A percentile compares a stretch with the other conserved stretches of the same genome.
Evolutionary conservation across 306 rosid genomes (phyloP).

Genomic region (Glycine latifolia): DNA sequence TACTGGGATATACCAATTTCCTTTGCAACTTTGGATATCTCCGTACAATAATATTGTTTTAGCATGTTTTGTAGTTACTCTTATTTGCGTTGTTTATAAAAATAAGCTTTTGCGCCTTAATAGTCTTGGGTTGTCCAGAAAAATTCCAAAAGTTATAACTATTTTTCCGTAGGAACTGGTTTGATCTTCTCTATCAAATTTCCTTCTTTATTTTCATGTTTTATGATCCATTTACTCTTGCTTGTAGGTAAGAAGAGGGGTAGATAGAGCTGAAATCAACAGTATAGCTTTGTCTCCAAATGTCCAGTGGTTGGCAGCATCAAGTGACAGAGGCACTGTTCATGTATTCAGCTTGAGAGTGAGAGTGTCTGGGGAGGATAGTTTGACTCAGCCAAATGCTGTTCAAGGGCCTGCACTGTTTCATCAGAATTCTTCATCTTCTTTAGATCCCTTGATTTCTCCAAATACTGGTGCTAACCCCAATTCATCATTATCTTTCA

Average conservation of each 20-base stretch:
- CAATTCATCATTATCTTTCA: constrained; percentile 85
- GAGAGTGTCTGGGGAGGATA: constrained; percentile 76
- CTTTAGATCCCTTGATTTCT: constrained; percentile 82
- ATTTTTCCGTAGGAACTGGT: neutral
- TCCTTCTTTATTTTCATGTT: neutral
- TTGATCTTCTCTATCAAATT: constrained; percentile 32
- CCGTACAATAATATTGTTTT: neutral
- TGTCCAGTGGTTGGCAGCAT: constrained; percentile 94
- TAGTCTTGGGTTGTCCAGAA: constrained; percentile 6
- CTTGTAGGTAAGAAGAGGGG: constrained; percentile 89
- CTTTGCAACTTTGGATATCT: neutral
- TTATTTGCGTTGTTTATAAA: neutral
- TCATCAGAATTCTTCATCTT: constrained; percentile 79
- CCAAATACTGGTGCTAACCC: constrained; percentile 80
- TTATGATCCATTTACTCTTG: constrained; percentile 18
- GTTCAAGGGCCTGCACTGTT: constrained; percentile 62
- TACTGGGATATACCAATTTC: constrained; percentile 4
- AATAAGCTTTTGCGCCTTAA: constrained; percentile 32
- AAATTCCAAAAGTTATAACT: constrained; percentile 3
- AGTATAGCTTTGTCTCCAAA: constrained; percentile 84
- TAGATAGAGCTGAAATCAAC: constrained; percentile 87
- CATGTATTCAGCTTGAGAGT: constrained; percentile 91
- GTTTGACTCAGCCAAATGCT: constrained; percentile 50
- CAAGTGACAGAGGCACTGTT: constrained; percentile 95
- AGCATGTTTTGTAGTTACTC: neutral